Percentiles rank a stretch among this genome's conserved stretches.
phyloP scores from a whole-genome alignment of 148 eudicot genomes.

The Camellia japonica region DNA sequence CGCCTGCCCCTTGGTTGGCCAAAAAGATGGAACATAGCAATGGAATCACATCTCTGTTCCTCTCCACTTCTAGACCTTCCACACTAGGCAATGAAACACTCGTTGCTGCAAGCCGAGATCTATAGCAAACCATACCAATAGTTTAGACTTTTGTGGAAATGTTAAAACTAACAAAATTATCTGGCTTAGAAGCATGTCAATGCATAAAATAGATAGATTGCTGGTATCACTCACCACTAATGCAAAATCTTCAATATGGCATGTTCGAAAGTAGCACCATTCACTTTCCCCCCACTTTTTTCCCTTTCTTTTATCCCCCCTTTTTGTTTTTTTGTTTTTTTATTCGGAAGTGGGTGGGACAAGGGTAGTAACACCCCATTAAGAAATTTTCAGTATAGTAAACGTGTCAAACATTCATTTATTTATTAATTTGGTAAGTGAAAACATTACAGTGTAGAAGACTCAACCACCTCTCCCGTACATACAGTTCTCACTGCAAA shows the following conservation, averaged over 20 bases:
- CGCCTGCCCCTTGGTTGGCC: slow-evolving; percentile 86
- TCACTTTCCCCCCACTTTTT: no score
- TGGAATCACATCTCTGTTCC: slow-evolving; percentile 56
- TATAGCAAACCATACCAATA: slow-evolving; percentile 28
- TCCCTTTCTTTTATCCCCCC: no score
- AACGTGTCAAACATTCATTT: no score
- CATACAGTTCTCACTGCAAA: no score
- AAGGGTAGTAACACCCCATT: no score
- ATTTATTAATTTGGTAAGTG: no score
- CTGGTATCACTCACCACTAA: neutral
- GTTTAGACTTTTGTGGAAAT: neutral
- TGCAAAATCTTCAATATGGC: neutral
- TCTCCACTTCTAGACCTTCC: slow-evolving; percentile 33
- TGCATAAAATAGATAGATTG: neutral
- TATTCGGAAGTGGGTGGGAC: no score
- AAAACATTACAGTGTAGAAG: no score
- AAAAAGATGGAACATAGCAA: slow-evolving; percentile 83
- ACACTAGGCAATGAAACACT: slow-evolving; percentile 52
- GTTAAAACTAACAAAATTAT: neutral
- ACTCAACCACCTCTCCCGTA: no score
- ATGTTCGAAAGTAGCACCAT: no score
- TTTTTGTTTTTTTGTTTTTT: no score
- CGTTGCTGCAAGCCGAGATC: slow-evolving; percentile 77
- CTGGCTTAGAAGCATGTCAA: neutral
- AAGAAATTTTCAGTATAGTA: no score